Evolutionary conservation across 2,329 filamentous ascomycete species (phyloP).

Genomic region (Verticillium tricorpus): DNA sequence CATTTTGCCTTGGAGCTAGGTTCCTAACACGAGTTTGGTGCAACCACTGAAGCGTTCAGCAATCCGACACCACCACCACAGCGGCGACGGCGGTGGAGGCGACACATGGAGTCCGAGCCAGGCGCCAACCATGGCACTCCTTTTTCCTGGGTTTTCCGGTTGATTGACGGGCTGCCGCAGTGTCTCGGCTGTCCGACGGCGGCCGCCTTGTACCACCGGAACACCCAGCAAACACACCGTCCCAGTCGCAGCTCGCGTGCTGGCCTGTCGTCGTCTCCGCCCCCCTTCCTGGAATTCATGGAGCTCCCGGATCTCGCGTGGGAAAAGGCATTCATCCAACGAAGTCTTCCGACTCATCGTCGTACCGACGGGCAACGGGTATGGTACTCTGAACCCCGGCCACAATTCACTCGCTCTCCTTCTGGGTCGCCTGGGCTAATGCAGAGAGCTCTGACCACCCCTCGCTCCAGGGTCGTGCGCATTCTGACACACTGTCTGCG

Average conservation of each 20-base stretch:
- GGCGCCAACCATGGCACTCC: not conserved
- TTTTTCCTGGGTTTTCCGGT: not conserved
- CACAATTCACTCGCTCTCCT: not conserved
- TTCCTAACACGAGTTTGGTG: not conserved
- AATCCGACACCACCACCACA: not conserved
- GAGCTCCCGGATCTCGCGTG: not conserved
- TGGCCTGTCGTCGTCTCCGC: not conserved
- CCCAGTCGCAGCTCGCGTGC: not conserved
- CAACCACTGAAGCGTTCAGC: not conserved
- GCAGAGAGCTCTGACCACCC: slow-evolving; percentile 6
- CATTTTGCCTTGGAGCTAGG: not conserved
- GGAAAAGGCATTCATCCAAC: not conserved
- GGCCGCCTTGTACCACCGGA: not conserved
- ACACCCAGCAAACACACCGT: not conserved
- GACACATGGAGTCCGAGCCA: not conserved
- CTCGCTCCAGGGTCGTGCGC: not conserved
- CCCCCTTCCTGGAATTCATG: not conserved
- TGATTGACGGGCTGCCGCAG: not conserved
- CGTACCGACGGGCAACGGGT: not conserved
- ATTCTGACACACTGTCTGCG: not conserved
- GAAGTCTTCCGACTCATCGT: not conserved
- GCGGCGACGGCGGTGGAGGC: too few species aligned
- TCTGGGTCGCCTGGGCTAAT: not conserved
- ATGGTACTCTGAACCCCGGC: not conserved
- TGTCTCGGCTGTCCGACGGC: not conserved